Conservation (phyloP, 257 asterid genomes). For the Solanum pinnatisectum region DNA sequence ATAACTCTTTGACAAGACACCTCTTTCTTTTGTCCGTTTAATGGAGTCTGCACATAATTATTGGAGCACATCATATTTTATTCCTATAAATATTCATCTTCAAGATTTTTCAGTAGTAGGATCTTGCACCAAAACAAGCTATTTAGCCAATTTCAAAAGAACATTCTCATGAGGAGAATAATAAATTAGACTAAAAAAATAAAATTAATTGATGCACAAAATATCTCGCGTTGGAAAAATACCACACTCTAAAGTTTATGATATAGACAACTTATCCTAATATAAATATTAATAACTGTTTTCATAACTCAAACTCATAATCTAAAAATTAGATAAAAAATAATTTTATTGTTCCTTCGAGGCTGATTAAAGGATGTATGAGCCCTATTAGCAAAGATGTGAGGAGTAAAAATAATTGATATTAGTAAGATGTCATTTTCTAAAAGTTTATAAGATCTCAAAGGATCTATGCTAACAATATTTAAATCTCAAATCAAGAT, state of each 20-base stretch:
- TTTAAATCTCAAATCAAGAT: not conserved
- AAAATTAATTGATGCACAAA: not conserved
- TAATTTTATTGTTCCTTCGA: accelerated
- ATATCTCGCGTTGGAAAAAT: accelerated
- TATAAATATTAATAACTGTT: not conserved
- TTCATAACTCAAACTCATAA: not conserved
- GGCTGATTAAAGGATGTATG: not conserved
- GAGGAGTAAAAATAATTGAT: not conserved
- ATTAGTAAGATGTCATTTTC: constrained; percentile 3
- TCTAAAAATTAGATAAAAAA: not conserved
- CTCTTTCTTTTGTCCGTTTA: not conserved
- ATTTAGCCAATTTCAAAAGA: not conserved
- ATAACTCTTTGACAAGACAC: not conserved
- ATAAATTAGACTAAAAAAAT: not conserved
- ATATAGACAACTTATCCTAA: not conserved
- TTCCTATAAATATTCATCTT: not conserved
- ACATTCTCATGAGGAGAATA: not conserved
- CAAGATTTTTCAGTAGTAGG: not conserved
- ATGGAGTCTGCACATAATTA: not conserved
- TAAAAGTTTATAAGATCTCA: not conserved
- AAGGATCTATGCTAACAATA: constrained; percentile 1
- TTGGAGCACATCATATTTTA: not conserved
- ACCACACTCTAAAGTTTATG: not conserved
- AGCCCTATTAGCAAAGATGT: not conserved
- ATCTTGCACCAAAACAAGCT: not conserved